Evolutionary conservation across 129 eudicot species (phyloP).

Genomic region (Logfia minima): DNA sequence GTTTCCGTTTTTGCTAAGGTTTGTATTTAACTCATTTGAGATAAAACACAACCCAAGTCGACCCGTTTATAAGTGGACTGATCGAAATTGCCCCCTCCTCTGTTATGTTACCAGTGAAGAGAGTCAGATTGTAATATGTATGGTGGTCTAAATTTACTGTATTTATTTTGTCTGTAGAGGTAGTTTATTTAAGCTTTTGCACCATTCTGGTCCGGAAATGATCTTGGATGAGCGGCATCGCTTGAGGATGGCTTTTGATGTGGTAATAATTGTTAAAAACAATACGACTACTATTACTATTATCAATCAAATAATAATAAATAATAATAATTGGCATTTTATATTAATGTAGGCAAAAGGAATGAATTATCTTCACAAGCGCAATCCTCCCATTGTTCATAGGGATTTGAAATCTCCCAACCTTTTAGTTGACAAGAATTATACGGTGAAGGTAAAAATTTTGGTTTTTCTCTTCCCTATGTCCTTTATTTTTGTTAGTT

Average conservation of each 20-base stretch:
- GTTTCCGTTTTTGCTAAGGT: not conserved
- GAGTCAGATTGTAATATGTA: not conserved
- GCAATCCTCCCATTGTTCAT: slow-evolving; percentile 92
- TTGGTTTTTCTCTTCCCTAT: not conserved
- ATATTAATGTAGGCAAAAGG: slow-evolving; percentile 70
- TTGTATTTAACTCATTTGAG: not conserved
- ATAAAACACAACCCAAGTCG: not conserved
- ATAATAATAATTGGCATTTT: not conserved
- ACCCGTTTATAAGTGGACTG: not conserved
- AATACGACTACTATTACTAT: not conserved
- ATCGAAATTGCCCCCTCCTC: not conserved
- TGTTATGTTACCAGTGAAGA: slow-evolving; percentile 12
- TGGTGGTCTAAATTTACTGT: slow-evolving; percentile 19
- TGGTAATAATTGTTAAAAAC: slow-evolving; percentile 47
- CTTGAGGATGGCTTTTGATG: slow-evolving; percentile 90
- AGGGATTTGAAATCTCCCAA: slow-evolving; percentile 95
- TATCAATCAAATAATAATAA: not conserved
- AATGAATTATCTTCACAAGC: slow-evolving; percentile 96
- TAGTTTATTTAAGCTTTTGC: slow-evolving; percentile 79
- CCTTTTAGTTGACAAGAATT: slow-evolving; percentile 88
- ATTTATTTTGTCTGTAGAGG: slow-evolving; percentile 56
- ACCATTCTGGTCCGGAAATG: slow-evolving; percentile 73
- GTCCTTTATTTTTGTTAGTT: slow-evolving; percentile 19
- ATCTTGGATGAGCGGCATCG: slow-evolving; percentile 78
- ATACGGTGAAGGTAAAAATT: slow-evolving; percentile 76